A percentile compares a stretch with the other conserved stretches of the same genome.
Evolutionary conservation across 139 green algal species (phyloP).

Genomic region (Haematococcus lacustris): DNA sequence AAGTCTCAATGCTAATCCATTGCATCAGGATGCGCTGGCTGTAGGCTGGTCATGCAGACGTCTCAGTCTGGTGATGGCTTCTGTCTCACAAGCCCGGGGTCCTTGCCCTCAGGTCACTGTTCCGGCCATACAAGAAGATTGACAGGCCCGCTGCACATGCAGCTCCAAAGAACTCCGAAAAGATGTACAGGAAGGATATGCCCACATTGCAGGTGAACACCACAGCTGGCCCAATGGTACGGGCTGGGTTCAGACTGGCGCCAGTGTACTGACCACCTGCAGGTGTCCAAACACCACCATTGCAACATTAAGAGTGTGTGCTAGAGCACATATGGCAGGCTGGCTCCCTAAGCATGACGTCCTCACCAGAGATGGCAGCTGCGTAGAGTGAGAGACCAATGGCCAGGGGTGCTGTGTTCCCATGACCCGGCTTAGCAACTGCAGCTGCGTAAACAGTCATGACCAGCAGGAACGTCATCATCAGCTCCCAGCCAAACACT

Average conservation of each 20-base stretch:
- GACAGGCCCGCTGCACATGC: constrained; percentile 43
- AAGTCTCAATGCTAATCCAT: too few species aligned
- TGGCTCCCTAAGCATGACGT: too few species aligned
- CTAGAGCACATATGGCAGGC: too few species aligned
- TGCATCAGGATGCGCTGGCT: too few species aligned
- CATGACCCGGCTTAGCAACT: constrained; percentile 54
- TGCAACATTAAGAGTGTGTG: too few species aligned
- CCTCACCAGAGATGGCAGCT: constrained; percentile 57
- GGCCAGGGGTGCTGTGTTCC: constrained; percentile 47
- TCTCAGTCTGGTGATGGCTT: too few species aligned
- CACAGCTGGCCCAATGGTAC: constrained; percentile 63
- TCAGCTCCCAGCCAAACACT: constrained; percentile 65
- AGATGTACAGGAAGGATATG: constrained; percentile 63
- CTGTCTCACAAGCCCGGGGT: too few species aligned
- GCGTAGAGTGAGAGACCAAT: constrained; percentile 70
- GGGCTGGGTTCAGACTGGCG: constrained; percentile 66
- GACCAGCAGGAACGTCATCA: constrained; percentile 55
- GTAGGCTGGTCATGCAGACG: too few species aligned
- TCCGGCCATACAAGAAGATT: constrained; percentile 62
- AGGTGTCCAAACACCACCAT: too few species aligned
- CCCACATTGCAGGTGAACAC: constrained; percentile 60
- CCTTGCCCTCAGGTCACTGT: too few species aligned
- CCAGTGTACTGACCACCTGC: constrained; percentile 64
- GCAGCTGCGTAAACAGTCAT: constrained; percentile 58
- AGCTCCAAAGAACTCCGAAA: constrained; percentile 56